Percentiles rank a stretch among this genome's conserved stretches.
Conservation (phyloP, 257 asterid genomes). For the Solanum pinnatisectum region DNA sequence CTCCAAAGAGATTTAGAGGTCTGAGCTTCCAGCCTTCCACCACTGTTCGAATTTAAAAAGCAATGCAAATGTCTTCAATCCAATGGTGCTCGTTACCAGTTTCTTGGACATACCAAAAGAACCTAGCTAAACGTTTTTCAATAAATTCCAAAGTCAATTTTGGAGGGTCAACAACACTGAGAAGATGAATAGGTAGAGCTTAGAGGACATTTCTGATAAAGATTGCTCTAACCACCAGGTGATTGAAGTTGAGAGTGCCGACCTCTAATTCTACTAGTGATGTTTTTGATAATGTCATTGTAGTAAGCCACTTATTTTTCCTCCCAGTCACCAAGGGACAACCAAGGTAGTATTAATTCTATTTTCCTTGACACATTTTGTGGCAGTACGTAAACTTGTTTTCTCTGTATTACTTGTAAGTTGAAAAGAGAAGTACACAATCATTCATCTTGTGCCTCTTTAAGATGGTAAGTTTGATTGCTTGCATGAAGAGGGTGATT, state of each 20-base stretch:
- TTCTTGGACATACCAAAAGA: background rate
- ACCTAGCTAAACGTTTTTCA: background rate
- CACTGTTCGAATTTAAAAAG: background rate
- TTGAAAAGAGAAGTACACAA: background rate
- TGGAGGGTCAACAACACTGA: background rate
- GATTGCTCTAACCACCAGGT: background rate
- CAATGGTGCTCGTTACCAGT: background rate
- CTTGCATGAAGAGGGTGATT: background rate
- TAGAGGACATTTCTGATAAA: background rate
- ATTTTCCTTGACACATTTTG: background rate
- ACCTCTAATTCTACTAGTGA: background rate
- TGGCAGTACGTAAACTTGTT: background rate
- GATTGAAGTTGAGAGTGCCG: background rate
- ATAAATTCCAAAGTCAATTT: background rate
- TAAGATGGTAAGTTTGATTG: background rate
- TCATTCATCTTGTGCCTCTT: background rate
- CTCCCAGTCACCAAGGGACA: background rate
- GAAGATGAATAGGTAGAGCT: background rate
- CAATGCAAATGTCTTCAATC: background rate
- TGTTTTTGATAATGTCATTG: background rate
- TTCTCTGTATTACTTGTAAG: background rate
- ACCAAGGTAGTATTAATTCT: background rate
- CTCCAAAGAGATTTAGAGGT: background rate
- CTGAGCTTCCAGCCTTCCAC: background rate
- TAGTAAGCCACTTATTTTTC: background rate